A percentile compares a stretch with the other conserved stretches of the same genome.
phyloP scores from a whole-genome alignment of 2,329 filamentous ascomycete species.

The Monilinia laxa region DNA sequence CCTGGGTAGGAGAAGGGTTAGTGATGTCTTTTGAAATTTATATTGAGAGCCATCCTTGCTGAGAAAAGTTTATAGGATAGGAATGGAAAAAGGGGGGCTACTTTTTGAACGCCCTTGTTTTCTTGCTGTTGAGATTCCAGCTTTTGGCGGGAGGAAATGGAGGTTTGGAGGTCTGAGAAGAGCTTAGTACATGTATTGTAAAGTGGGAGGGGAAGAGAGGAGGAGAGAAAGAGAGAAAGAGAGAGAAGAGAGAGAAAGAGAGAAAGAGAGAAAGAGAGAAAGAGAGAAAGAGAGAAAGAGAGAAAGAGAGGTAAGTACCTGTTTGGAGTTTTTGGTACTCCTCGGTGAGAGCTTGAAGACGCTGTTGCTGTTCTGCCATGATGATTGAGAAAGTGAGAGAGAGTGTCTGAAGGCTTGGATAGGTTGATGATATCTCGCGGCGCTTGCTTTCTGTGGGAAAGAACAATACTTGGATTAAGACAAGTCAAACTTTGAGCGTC shows the following conservation, averaged over 20 bases:
- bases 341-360: slow-evolving; percentile 79
- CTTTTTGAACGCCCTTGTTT: slow-evolving; percentile 83
- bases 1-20: slow-evolving; percentile 49
- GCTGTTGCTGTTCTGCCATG: slow-evolving; percentile 74
- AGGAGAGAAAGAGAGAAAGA: neutral
- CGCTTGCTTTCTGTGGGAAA: neutral
- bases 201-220: neutral
- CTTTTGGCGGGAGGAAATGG: slow-evolving; percentile 79
- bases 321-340: slow-evolving; percentile 85
- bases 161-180: slow-evolving; percentile 70
- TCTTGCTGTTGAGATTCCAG: slow-evolving; percentile 93
- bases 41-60: slow-evolving; percentile 26
- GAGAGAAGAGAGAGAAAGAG: neutral
- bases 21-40: neutral
- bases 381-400: slow-evolving; percentile 46
- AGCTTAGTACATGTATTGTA: slow-evolving; percentile 4
- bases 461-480: neutral
- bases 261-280: neutral
- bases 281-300: neutral
- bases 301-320: slow-evolving; percentile 50
- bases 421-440: neutral
- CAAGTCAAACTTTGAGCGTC: neutral
- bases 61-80: neutral
- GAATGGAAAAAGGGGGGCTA: slow-evolving; percentile 39
- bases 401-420: neutral